Base-by-base conservation (phyloP, 1,284 basidiomycete species). In the Fomitopsis palustris region DNA sequence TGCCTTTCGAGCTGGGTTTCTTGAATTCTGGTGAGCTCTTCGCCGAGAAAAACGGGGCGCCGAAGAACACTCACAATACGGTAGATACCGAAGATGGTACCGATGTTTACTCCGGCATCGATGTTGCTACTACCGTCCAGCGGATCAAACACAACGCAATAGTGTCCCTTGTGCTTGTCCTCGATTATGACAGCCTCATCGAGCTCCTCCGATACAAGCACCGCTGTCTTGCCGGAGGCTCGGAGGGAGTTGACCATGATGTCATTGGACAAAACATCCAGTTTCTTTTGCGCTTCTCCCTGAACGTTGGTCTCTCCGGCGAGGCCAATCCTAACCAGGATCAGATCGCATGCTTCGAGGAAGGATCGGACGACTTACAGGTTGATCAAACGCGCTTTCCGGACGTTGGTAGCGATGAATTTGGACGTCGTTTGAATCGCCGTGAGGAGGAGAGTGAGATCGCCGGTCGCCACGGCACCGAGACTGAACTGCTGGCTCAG, bases 71-170 rank as follows among this genome's bases (percentile, higher is more conserved):
- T 64, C 67, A 93, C 93, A 66, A 97, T 80, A 70, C 88, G 86
- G 81, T 99, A 99, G 69, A 99, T 91, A 61, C 97, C 97, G 74
- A 99, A 99, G 80, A 99, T 99, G 61, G 97, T 99, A 47, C 97
- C 97, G 72, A 99, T 97, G 78, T 99, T 99, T 64, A 99, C 97
- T 87, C 96, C 97, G 65, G 97, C 97, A 75, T 99, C 97, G 77
- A 99, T 99, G 80, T 99, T 99, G 78, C 92, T 95, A 69, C 90
- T 93, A 57, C 97, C 97, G 70, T 99, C 97, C 57, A 99, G 86
- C 42, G 97, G 97, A 77, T 99, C 97, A 70, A 99, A 99, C 9
- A 99, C 97, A 67, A 98, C 95, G 69, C 95, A 98, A 79, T 95
- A 96, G 73, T 85, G 90, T 62, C 95, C 95, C 74, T 79, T 87